Conservation (phyloP, 495 filamentous ascomycete genomes). For the Lasiosphaeriaceae sp. region DNA sequence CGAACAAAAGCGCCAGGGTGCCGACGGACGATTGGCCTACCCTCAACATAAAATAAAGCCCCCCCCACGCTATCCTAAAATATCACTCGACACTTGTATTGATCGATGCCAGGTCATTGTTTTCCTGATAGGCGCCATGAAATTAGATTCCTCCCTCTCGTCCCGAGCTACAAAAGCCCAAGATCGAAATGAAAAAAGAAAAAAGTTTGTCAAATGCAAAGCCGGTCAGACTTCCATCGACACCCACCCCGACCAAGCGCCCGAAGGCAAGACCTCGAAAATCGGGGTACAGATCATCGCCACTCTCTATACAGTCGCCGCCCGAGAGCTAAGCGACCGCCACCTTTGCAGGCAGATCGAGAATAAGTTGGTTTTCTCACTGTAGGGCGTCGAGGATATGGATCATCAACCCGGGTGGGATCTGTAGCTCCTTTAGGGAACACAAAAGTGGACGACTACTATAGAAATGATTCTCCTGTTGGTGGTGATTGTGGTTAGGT, state of each 20-base stretch:
- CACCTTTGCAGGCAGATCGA: conserved; percentile 49
- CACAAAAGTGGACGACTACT: conserved; percentile 76
- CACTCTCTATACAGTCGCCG: conserved; percentile 52
- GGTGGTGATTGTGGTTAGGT: conserved; percentile 15
- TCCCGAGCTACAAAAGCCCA: conserved; percentile 29
- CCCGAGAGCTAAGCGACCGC: conserved; percentile 30
- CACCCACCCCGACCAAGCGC: conserved; percentile 54
- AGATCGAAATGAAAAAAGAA: conserved; percentile 46
- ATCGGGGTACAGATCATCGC: conserved; percentile 62
- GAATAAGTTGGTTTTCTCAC: conserved; percentile 49
- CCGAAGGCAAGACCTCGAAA: conserved; percentile 46
- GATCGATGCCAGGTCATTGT: no score
- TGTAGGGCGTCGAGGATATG: conserved; percentile 57
- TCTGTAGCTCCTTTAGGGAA: conserved; percentile 67
- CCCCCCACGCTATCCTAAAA: no score
- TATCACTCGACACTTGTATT: no score
- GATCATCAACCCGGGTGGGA: conserved; percentile 60
- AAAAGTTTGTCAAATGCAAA: conserved; percentile 14
- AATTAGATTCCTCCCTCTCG: conserved; percentile 31
- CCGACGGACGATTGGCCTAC: no score
- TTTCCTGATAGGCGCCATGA: no score
- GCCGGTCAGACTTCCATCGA: conserved; percentile 63
- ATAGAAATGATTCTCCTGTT: conserved; percentile 79
- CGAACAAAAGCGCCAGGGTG: no score
- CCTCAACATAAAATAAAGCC: no score